A percentile compares a stretch with the other conserved stretches of the same genome.
Evolutionary conservation across 805 yeast genomes (phyloP).

Genomic region (Saturnispora diversa): DNA sequence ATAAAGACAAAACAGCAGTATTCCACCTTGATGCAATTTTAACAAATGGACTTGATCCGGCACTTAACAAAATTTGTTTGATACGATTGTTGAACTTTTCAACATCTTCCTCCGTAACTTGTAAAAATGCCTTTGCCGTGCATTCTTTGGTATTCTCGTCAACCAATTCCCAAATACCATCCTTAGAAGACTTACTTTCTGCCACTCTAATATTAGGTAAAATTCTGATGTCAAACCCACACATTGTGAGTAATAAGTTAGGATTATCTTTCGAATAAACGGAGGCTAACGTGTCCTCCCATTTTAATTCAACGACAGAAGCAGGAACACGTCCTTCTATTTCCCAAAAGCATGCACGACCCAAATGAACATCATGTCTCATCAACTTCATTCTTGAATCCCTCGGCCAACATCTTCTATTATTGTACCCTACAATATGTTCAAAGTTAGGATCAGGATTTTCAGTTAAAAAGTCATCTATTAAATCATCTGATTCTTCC

Average conservation of each 20-base stretch:
- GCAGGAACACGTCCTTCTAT: conserved; percentile 69
- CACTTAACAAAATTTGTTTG: conserved; percentile 85
- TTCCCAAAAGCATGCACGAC: conserved; percentile 91
- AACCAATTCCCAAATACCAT: conserved; percentile 87
- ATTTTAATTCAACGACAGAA: conserved; percentile 60
- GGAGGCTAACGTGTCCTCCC: conserved; percentile 78
- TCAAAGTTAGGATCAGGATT: conserved; percentile 92
- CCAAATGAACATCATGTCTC: conserved; percentile 86
- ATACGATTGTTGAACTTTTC: conserved; percentile 75
- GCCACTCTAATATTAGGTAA: conserved; percentile 61
- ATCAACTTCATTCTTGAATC: conserved; percentile 86
- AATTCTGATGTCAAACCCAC: conserved; percentile 91
- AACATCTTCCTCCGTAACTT: conserved; percentile 75
- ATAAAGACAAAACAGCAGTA: conserved; percentile 76
- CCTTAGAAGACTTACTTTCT: conserved; percentile 44
- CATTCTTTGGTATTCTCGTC: conserved; percentile 68
- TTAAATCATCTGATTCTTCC: conserved; percentile 66
- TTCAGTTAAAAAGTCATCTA: conserved; percentile 68
- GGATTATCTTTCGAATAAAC: conserved; percentile 90
- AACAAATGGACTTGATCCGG: conserved; percentile 92
- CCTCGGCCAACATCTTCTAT: conserved; percentile 89
- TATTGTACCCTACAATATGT: conserved; percentile 76
- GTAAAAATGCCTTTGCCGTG: conserved; percentile 79
- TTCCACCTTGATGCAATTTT: conserved; percentile 96
- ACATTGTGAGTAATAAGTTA: conserved; percentile 78